These are phyloP conservation scores for Platanthera guangdongensis DNA, from an alignment of 106 monocot genomes.

Conservation along the genomic window DNA sequence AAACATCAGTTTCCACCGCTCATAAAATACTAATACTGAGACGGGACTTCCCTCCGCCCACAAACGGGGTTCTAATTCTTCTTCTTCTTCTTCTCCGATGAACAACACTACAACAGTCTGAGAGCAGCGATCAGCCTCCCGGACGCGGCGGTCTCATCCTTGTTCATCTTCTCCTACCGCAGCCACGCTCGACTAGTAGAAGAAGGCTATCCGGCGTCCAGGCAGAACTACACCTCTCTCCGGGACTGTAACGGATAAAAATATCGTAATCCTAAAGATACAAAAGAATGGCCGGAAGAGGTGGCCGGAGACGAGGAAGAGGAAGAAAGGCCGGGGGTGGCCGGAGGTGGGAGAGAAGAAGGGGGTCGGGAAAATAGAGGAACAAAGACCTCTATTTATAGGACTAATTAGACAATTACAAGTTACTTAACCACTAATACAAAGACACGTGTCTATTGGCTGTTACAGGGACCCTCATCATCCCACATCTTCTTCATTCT, in stretches of 20 bases:
- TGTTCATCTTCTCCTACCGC: constrained; percentile 21
- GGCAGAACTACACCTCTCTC: constrained; percentile 12
- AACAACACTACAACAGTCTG: constrained; percentile 27
- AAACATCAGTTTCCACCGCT: not conserved
- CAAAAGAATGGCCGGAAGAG: too few relatives aligned
- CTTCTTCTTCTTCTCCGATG: constrained; percentile 22
- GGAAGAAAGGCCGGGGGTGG: too few relatives aligned
- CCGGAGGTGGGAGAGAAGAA: too few relatives aligned
- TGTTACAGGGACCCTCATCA: constrained; percentile 9
- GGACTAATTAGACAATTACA: too few relatives aligned
- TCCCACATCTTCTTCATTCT: constrained; percentile 4
- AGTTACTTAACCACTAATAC: too few relatives aligned
- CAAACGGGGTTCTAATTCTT: not conserved
- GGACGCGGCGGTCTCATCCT: constrained; percentile 24
- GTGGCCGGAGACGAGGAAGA: too few relatives aligned
- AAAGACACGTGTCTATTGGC: too few relatives aligned
- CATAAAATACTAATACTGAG: not conserved
- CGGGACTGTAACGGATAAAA: too few relatives aligned
- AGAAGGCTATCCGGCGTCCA: constrained; percentile 7
- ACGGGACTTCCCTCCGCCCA: too few relatives aligned
- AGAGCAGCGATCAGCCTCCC: constrained; percentile 43
- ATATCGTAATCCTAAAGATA: too few relatives aligned
- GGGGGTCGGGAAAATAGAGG: too few relatives aligned
- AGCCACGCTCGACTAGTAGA: constrained; percentile 10
- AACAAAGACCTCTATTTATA: too few relatives aligned